Evolutionary conservation across 306 rosid genomes (phyloP).

Genomic region (Glycine tomentella): DNA sequence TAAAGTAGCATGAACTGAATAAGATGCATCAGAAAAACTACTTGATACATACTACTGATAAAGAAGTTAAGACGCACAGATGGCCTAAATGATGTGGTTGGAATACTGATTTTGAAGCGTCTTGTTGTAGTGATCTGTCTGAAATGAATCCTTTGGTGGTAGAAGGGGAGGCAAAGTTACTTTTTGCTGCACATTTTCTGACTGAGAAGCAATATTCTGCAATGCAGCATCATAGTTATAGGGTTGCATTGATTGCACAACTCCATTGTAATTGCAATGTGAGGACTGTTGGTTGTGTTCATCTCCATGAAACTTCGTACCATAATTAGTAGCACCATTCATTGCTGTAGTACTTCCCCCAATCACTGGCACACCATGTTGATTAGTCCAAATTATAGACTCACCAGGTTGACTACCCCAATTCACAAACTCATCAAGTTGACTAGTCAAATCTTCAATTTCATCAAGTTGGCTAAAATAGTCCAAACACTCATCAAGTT

Average conservation of each 20-base stretch:
- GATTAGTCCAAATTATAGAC: not conserved
- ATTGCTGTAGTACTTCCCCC: not conserved
- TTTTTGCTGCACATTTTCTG: constrained; percentile 15
- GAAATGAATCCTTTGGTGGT: constrained; percentile 10
- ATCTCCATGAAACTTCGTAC: not conserved
- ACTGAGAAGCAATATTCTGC: not conserved
- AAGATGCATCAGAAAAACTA: not conserved
- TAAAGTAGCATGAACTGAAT: not conserved
- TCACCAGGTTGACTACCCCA: not conserved
- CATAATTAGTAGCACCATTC: not conserved
- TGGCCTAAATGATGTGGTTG: not conserved
- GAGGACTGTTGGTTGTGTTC: not conserved
- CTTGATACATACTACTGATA: not conserved
- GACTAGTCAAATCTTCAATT: not conserved
- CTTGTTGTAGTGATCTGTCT: not conserved
- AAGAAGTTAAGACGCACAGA: not conserved
- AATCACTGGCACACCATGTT: not conserved
- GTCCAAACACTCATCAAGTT: not conserved
- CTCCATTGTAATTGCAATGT: not conserved
- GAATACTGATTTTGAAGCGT: constrained; percentile 2
- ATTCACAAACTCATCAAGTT: not conserved
- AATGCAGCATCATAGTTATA: not conserved
- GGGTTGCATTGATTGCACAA: constrained; percentile 1
- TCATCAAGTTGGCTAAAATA: not conserved
- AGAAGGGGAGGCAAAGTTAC: not conserved